These are phyloP conservation scores for Phlyctochytrium planicorne DNA, from an alignment of 192 early-diverging fungal genomes.

Conservation along the genomic window DNA sequence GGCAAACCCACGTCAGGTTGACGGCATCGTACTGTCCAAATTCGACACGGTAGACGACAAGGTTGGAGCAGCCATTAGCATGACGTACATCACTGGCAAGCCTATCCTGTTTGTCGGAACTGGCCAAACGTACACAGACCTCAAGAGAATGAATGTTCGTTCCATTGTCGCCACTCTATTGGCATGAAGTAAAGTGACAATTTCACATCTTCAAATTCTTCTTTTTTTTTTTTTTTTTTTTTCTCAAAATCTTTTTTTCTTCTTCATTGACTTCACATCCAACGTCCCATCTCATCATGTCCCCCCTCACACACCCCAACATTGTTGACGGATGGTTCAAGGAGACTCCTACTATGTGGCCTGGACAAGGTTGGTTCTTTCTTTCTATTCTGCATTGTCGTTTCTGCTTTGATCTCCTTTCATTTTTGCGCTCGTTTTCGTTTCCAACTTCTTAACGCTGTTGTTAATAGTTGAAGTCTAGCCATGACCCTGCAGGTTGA, in stretches of 20 bases:
- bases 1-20: conserved; percentile 83
- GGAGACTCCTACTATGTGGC: conserved; percentile 93
- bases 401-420: background rate
- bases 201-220: background rate
- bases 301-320: conserved; percentile 76
- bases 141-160: conserved; percentile 75
- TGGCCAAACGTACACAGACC: conserved; percentile 95
- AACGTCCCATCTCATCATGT: background rate
- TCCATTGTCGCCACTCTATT: conserved; percentile 34
- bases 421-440: no score
- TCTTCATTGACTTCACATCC: background rate
- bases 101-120: conserved; percentile 97
- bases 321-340: conserved; percentile 97
- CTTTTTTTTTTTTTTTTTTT: background rate
- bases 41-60: conserved; percentile 97
- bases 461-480: conserved; percentile 22
- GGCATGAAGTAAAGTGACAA: no score
- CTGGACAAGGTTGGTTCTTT: conserved; percentile 79
- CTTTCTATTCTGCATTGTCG: background rate
- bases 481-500: conserved; percentile 94
- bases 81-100: conserved; percentile 94
- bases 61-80: conserved; percentile 92
- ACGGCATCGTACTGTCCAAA: conserved; percentile 94
- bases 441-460: conserved; percentile 13
- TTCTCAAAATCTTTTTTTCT: background rate